phyloP scores from a whole-genome alignment of 2,329 filamentous ascomycete species.

The Epichloe scottii region DNA sequence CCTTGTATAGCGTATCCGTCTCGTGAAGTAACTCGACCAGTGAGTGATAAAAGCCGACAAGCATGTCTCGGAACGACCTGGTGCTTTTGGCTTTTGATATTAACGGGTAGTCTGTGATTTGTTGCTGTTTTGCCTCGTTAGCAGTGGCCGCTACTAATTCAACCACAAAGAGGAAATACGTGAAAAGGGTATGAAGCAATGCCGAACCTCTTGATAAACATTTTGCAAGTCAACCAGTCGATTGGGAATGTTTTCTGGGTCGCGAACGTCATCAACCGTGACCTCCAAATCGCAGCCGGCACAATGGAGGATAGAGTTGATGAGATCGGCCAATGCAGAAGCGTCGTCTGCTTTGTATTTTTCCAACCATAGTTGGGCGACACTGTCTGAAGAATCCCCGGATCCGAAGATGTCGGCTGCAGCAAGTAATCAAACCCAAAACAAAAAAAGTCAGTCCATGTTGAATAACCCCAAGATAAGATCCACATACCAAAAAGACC shows the following conservation, averaged over 20 bases:
- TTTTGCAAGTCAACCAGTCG: slow-evolving; percentile 76
- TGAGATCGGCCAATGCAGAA: slow-evolving; percentile 45
- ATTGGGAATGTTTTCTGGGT: slow-evolving; percentile 74
- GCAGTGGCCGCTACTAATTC: slow-evolving; percentile 1
- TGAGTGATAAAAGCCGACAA: slow-evolving; percentile 67
- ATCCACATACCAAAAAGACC: slow-evolving; percentile 40
- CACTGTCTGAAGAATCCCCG: slow-evolving; percentile 40
- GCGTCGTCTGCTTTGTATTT: slow-evolving; percentile 43
- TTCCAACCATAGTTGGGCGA: slow-evolving; percentile 48
- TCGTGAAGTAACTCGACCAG: slow-evolving; percentile 70
- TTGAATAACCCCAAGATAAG: neutral
- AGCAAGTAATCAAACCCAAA: slow-evolving; percentile 10
- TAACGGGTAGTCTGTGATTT: slow-evolving; percentile 83
- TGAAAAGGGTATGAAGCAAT: neutral
- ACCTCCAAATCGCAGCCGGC: slow-evolving; percentile 74
- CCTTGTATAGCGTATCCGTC: slow-evolving; percentile 68
- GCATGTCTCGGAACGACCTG: slow-evolving; percentile 62
- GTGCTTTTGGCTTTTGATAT: slow-evolving; percentile 69
- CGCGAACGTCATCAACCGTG: slow-evolving; percentile 70
- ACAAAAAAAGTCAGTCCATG: neutral
- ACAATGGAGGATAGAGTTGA: slow-evolving; percentile 56
- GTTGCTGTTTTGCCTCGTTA: slow-evolving; percentile 37
- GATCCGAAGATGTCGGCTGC: slow-evolving; percentile 52
- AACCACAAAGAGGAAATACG: neutral
- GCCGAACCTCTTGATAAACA: slow-evolving; percentile 63